Base-by-base conservation (phyloP, 371 early-diverging fungal genomes). In the Dichotomocladium elegans region DNA sequence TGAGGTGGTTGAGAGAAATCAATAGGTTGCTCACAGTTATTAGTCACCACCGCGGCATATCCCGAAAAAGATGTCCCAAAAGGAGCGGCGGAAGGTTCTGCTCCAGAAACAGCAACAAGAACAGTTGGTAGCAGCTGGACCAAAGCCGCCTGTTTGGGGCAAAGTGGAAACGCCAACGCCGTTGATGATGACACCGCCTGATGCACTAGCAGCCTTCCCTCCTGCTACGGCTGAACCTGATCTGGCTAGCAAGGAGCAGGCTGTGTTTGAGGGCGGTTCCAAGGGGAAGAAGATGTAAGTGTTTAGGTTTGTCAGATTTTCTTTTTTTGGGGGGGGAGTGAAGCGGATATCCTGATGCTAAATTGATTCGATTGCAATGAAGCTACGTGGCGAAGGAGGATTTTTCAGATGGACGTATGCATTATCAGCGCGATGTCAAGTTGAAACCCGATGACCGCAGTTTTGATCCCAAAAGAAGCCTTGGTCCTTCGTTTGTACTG, bases 21-120 rank as follows among this genome's bases (percentile, higher is more conserved):
- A n/a, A n/a, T n/a, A n/a, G n/a, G n/a, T n/a, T n/a, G n/a, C n/a
- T n/a, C n/a, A n/a, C 28, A 19, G 24, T 28, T 43, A 6, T 0
- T 25, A 34, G 29, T 41, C 56, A 48, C 46, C 45, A 8, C 40
- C 57, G 45, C 56, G 29, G 12, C 26, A 50, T 44, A 27, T 47
- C 9, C 51, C 51, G 8, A 76, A 76, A 50, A 78, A 78, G 48
- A 44, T 65, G 0, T 78, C 78, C 7, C 78, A 78, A 50, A 74
- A 70, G 27, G 78, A 78, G 37, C 48, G 74, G 42, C 58, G 66
- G 10, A 71, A 65, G 24, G 21, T 73, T 9, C 62, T 64, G 12
- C 64, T 66, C 28, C 62, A 66, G 10, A 61, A 68, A 29, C 67
- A 67, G 45, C 66, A 72, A 47, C 10, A 54, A 22, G 63, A 56